phyloP scores from a whole-genome alignment of 2,329 filamentous ascomycete genomes.

The Polychaeton citri region DNA sequence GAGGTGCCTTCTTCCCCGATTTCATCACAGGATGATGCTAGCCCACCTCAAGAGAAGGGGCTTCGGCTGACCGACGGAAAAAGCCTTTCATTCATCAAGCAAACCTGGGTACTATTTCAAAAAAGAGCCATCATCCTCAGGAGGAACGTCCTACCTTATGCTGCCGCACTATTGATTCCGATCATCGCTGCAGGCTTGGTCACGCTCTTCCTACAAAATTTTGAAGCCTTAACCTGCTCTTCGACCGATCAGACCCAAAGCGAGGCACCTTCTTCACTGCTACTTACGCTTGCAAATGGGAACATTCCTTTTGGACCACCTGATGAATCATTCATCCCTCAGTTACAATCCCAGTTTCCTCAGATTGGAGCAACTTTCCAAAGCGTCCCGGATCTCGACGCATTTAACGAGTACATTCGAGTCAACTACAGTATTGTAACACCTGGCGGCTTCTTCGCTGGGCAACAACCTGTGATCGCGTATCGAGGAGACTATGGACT shows the following conservation, averaged over 20 bases:
- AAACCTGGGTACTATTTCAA: constrained; percentile 57
- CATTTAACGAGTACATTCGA: constrained; percentile 52
- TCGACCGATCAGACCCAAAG: constrained; percentile 14
- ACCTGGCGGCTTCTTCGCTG: constrained; percentile 61
- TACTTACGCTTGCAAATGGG: neutral
- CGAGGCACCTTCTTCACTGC: neutral
- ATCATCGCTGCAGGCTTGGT: constrained; percentile 68
- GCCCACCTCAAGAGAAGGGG: constrained; percentile 1
- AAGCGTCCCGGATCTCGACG: neutral
- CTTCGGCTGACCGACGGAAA: constrained; percentile 49
- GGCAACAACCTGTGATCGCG: constrained; percentile 44
- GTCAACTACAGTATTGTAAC: constrained; percentile 51
- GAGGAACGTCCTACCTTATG: constrained; percentile 62
- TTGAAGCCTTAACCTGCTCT: constrained; percentile 34
- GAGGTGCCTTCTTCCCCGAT: constrained; percentile 1
- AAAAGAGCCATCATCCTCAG: constrained; percentile 67
- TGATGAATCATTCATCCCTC: constrained; percentile 1
- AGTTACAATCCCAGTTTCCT: neutral
- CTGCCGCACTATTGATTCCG: constrained; percentile 60
- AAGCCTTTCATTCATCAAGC: constrained; percentile 49
- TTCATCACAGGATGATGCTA: neutral
- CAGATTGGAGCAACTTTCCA: neutral
- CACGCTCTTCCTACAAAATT: constrained; percentile 49
- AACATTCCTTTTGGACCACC: neutral
- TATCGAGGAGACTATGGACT: constrained; percentile 52